These are phyloP conservation scores for Tricholoma saponaceum DNA, from an alignment of 768 basidiomycete genomes.

Conservation along the genomic window DNA sequence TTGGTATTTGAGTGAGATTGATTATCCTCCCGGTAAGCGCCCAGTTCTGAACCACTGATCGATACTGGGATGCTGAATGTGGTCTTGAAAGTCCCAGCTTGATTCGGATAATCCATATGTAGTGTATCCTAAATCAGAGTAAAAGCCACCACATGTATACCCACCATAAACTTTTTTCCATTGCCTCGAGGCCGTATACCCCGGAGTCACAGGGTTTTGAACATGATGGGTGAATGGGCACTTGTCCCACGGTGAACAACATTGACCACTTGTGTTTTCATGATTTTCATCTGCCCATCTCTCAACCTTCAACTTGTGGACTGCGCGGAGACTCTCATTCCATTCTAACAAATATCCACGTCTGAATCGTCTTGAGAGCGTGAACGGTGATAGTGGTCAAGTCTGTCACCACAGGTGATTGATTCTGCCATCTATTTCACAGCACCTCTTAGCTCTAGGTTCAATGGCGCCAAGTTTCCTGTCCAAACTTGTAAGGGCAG, in stretches of 20 bases:
- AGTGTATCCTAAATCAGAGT: too few species aligned
- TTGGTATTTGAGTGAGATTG: conserved; percentile 44
- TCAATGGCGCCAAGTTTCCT: conserved; percentile 34
- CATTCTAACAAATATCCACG: not conserved
- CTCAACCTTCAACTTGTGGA: not conserved
- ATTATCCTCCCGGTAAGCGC: conserved; percentile 40
- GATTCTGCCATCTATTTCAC: not conserved
- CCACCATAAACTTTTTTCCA: not conserved
- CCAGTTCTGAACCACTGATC: not conserved
- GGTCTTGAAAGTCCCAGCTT: not conserved
- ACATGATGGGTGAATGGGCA: too few species aligned
- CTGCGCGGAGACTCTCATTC: not conserved
- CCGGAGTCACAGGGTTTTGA: not conserved
- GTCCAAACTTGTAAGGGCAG: conserved; percentile 32
- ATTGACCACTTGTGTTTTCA: not conserved
- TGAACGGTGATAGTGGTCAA: not conserved
- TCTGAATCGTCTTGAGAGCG: not conserved
- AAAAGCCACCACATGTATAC: too few species aligned
- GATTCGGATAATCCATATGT: too few species aligned
- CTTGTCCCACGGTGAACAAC: not conserved
- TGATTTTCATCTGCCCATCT: not conserved
- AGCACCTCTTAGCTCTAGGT: too few species aligned
- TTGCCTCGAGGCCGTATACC: not conserved
- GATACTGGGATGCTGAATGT: not conserved
- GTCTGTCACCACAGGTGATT: not conserved